Evolutionary conservation across 1,284 basidiomycete species (phyloP).

Genomic region (Trichosporon inkin): DNA sequence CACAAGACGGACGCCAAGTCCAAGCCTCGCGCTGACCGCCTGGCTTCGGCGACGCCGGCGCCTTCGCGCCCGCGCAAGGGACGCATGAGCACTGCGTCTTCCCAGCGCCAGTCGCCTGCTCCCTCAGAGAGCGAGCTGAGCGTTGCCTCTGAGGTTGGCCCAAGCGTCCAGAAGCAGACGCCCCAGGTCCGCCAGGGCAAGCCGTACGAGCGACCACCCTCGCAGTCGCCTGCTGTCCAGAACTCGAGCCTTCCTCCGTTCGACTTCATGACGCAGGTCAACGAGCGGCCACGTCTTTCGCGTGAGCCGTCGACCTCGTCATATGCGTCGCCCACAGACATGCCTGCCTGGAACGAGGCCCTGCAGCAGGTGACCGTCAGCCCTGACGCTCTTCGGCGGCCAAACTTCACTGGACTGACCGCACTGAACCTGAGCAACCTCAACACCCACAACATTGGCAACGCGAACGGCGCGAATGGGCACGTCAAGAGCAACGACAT

Average conservation of each 20-base stretch:
- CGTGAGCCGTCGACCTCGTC: constrained; percentile 35
- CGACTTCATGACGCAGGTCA: constrained; percentile 21
- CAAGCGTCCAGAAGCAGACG: constrained; percentile 41
- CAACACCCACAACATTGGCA: constrained; percentile 18
- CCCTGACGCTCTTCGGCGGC: constrained; percentile 36
- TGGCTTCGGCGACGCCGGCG: constrained; percentile 18
- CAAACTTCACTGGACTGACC: constrained; percentile 30
- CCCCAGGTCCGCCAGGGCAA: constrained; percentile 37
- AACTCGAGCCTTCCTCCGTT: constrained; percentile 26
- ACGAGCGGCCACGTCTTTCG: constrained; percentile 25
- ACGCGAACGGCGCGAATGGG: constrained; percentile 12
- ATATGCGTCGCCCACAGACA: constrained; percentile 18
- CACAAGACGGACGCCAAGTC: constrained; percentile 70
- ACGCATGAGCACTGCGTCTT: constrained; percentile 39
- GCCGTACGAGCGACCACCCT: constrained; percentile 43
- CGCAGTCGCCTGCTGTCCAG: constrained; percentile 32
- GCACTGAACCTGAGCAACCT: constrained; percentile 17
- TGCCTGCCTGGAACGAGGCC: constrained; percentile 21
- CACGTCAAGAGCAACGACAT: constrained; percentile 7
- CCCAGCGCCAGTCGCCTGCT: constrained; percentile 37
- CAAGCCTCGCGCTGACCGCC: constrained; percentile 31
- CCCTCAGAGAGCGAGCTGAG: constrained; percentile 43
- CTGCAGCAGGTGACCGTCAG: constrained; percentile 33
- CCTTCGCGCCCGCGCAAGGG: constrained; percentile 34
- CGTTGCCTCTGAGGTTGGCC: constrained; percentile 44